Evolutionary conservation across 371 early-diverging fungal species (phyloP).

Genomic region (Circinella minor): DNA sequence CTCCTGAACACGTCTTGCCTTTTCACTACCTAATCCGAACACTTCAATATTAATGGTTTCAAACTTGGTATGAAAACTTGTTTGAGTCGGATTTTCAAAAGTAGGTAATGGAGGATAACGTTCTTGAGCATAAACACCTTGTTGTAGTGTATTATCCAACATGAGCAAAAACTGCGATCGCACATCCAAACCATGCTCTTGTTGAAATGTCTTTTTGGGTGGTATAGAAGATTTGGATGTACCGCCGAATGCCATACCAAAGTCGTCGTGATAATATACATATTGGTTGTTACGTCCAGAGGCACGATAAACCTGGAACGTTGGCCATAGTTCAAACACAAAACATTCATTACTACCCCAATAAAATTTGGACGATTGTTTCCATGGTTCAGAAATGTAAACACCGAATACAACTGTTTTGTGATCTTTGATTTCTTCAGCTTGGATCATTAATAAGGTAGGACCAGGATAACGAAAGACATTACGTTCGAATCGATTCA

Average conservation of each 20-base stretch:
- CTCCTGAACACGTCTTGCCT: constrained; percentile 45
- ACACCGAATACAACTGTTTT: constrained; percentile 47
- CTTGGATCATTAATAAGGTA: constrained; percentile 56
- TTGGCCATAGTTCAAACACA: constrained; percentile 62
- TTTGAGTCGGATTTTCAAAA: constrained; percentile 20
- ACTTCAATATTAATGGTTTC: constrained; percentile 65
- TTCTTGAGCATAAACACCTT: constrained; percentile 52
- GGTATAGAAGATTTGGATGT: constrained; percentile 18
- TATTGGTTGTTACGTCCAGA: constrained; percentile 41
- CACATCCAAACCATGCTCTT: not conserved
- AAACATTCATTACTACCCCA: constrained; percentile 60
- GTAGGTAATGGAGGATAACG: constrained; percentile 41
- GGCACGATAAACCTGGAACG: constrained; percentile 57
- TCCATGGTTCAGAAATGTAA: constrained; percentile 65
- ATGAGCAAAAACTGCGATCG: constrained; percentile 25
- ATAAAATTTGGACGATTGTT: constrained; percentile 48
- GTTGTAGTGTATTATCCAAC: constrained; percentile 53
- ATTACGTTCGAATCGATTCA: constrained; percentile 67
- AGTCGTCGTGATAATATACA: constrained; percentile 55
- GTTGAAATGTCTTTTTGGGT: not conserved
- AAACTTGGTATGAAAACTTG: constrained; percentile 34
- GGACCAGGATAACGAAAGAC: constrained; percentile 73
- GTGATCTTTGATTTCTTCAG: constrained; percentile 10
- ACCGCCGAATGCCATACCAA: constrained; percentile 56
- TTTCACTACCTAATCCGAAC: constrained; percentile 60